phyloP scores from a whole-genome alignment of 805 yeast species.

The Saccharomycopsis fodiens region DNA sequence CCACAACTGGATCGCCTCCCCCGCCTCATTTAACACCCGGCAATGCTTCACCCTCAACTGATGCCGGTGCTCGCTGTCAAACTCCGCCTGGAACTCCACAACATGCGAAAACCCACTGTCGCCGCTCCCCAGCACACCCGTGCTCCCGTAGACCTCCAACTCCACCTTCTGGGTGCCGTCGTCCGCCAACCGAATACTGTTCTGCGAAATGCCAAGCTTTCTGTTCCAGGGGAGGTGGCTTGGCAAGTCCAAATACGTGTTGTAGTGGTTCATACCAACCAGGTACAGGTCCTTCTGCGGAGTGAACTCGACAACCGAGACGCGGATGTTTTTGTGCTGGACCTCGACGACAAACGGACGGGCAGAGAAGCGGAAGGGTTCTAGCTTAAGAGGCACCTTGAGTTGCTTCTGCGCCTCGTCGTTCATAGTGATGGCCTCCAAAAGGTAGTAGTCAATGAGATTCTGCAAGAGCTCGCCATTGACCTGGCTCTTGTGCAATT shows the following conservation, averaged over 20 bases:
- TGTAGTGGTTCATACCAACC: background rate
- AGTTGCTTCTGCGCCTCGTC: slow-evolving; percentile 2
- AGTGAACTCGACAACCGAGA: slow-evolving; percentile 1
- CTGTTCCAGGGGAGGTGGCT: background rate
- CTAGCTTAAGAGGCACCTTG: slow-evolving; percentile 7
- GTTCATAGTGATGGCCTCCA: slow-evolving; percentile 4
- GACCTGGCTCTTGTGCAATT: background rate
- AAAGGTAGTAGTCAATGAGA: slow-evolving; percentile 11
- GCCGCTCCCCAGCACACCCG: background rate
- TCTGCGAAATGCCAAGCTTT: background rate
- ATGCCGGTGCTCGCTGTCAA: slow-evolving; percentile 10
- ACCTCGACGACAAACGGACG: slow-evolving; percentile 1
- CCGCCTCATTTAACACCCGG: background rate
- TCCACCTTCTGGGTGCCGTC: background rate
- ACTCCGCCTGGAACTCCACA: slow-evolving; percentile 2
- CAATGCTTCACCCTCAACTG: slow-evolving; percentile 4
- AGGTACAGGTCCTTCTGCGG: background rate
- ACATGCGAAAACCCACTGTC: background rate
- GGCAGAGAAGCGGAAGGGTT: slow-evolving; percentile 5
- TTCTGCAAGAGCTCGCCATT: slow-evolving; percentile 8
- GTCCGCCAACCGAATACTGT: background rate
- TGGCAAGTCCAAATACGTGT: background rate
- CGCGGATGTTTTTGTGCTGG: background rate
- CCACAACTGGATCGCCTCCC: background rate
- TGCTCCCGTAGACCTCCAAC: background rate